A percentile compares a stretch with the other conserved stretches of the same genome.
These are phyloP conservation scores for Tardiomyces depauwii DNA, from an alignment of 1,139 yeast species.

Conservation along the genomic window DNA sequence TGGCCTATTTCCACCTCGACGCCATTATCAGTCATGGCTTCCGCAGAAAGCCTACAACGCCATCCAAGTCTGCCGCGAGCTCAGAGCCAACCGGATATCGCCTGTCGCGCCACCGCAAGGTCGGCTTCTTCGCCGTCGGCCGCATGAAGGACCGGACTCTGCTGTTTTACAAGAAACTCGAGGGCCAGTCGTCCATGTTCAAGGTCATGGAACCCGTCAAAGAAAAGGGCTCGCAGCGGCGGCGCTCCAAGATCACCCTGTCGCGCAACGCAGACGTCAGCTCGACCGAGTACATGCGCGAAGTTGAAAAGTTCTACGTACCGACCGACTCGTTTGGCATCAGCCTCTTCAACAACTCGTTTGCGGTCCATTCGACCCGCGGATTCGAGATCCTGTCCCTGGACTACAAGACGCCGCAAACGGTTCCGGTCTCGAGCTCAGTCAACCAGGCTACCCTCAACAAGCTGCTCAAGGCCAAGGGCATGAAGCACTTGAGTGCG, in stretches of 20 bases:
- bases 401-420: constrained; percentile 45
- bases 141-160: constrained; percentile 48
- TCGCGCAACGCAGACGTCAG: constrained; percentile 13
- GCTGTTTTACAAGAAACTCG: constrained; percentile 32
- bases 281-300: constrained; percentile 28
- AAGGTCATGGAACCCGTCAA: constrained; percentile 37
- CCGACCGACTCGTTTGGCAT: constrained; percentile 24
- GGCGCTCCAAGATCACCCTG: constrained; percentile 20
- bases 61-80: not conserved
- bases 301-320: constrained; percentile 22
- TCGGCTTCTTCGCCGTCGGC: constrained; percentile 50
- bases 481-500: not conserved
- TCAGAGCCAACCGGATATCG: constrained; percentile 15
- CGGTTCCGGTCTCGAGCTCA: constrained; percentile 38
- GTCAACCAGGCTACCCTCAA: constrained; percentile 6
- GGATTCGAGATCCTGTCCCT: constrained; percentile 61
- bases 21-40: constrained; percentile 21
- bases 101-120: constrained; percentile 27
- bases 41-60: constrained; percentile 4
- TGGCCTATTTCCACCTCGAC: constrained; percentile 51
- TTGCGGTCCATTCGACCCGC: constrained; percentile 53
- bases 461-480: not conserved
- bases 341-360: constrained; percentile 32
- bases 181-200: constrained; percentile 18
- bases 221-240: constrained; percentile 29